These are phyloP conservation scores for Myriosclerotinia duriaeana DNA, from an alignment of 2,329 filamentous ascomycete species.

Conservation along the genomic window DNA sequence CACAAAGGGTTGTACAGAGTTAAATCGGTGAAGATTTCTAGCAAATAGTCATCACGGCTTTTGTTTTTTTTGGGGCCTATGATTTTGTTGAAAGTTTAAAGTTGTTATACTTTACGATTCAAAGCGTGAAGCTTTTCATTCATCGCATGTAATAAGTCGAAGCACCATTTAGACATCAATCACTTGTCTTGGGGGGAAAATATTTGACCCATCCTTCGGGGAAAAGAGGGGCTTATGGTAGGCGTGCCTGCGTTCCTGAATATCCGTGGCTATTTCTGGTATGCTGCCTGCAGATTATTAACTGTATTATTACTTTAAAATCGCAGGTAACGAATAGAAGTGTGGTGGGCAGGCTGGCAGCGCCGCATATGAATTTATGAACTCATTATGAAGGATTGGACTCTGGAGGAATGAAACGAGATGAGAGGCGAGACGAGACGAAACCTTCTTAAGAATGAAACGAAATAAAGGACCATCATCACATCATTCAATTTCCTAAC, in stretches of 20 bases:
- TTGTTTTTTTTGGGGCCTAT: no score
- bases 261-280: constrained; percentile 21
- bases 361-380: no score
- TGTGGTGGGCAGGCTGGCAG: not conserved
- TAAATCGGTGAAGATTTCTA: no score
- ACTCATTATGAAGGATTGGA: constrained; percentile 6
- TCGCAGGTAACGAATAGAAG: not conserved
- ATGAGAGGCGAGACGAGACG: not conserved
- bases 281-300: constrained; percentile 11
- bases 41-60: no score
- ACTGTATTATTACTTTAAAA: not conserved
- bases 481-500: no score
- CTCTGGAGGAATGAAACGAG: constrained; percentile 20
- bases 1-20: no score
- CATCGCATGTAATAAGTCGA: no score
- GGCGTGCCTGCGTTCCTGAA: constrained; percentile 22
- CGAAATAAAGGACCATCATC: not conserved
- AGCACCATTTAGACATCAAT: no score
- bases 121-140: no score
- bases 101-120: no score
- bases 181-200: not conserved
- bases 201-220: constrained; percentile 17
- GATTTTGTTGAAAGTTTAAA: no score
- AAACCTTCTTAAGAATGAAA: constrained; percentile 8
- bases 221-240: constrained; percentile 10